phyloP scores from a whole-genome alignment of 176 grass and related monocot genomes.

The Eleusine coracana region DNA sequence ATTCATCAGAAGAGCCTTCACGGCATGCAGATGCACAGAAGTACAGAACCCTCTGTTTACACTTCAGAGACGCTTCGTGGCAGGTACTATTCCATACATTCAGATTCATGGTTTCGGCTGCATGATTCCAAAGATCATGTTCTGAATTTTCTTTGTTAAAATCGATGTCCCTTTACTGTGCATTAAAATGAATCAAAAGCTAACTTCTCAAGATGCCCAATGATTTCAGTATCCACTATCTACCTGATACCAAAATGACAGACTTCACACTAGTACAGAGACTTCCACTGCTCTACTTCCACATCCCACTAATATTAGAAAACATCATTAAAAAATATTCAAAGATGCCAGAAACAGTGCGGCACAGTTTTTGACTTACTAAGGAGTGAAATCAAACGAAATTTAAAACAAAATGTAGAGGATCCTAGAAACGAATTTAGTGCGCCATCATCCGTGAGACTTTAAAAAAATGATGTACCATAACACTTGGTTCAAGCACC shows the following conservation, averaged over 20 bases:
- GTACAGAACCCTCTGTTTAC: neutral
- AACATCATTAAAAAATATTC: neutral
- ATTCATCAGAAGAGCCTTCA: neutral
- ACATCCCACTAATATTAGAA: neutral
- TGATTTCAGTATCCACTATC: neutral
- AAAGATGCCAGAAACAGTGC: neutral
- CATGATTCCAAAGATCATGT: neutral
- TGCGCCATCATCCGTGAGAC: neutral
- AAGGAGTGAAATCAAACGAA: neutral
- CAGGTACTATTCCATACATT: neutral
- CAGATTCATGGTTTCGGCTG: neutral
- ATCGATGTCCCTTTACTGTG: neutral
- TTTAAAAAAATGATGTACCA: neutral
- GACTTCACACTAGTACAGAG: neutral
- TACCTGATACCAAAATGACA: neutral
- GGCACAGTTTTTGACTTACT: neutral
- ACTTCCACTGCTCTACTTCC: neutral
- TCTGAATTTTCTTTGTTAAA: neutral
- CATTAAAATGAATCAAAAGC: neutral
- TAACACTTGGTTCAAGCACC: neutral
- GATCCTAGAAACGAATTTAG: neutral
- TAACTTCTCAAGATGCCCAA: neutral
- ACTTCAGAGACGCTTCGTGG: neutral
- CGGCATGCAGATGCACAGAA: neutral
- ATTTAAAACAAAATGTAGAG: slow-evolving; percentile 10